Evolutionary conservation across 176 grass and related monocot species (phyloP), one percentile per base, ranked within the genome.

Genomic region (Juncus effusus): DNA sequence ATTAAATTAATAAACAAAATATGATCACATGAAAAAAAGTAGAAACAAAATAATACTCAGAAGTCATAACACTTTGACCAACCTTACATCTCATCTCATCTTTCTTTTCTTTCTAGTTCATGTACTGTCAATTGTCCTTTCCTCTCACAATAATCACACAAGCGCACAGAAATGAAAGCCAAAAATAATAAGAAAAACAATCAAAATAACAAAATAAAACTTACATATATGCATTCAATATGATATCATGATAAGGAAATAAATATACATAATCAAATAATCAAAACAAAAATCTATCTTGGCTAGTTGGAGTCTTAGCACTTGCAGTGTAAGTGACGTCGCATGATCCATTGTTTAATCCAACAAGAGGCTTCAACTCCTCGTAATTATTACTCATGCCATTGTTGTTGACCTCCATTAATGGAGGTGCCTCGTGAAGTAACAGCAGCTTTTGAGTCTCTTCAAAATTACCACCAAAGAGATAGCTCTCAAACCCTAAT

Each of bases 281-380:
- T 71, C 19, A 76, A 61, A 65, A 64, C 12, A 41, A 64, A 44
- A 63, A 79, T 36, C 42, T 71, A 55, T 42, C 66, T 63, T 79
- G 76, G 45, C 44, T 70, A 47, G 44, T 47, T 70, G 42, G 65
- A 63, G 16, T 62, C 40, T 64, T 63, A 10, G 61, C 38, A 45
- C 47, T 40, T 54, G 38, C 65, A 60, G 51, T 62, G 58, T 79
- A 79, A 15, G 51, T 62, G 15, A 72, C 52, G 66, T 67, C 70
- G 56, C 57, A 69, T 28, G 19, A 28, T 5, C 54, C 72, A 49
- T 50, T 74, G 15, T 28, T 60, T 15, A 45, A 38, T 14, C 50
- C 36, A 62, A 63, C 36, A 42, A 49, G 61, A 54, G 76, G 66
- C 65, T 79, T 79, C 65, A 79, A 71, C 7, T 79, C 76, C 39